Evolutionary conservation across 352 stramenopile species (phyloP).

Genomic region (Pythium brachiatum): DNA sequence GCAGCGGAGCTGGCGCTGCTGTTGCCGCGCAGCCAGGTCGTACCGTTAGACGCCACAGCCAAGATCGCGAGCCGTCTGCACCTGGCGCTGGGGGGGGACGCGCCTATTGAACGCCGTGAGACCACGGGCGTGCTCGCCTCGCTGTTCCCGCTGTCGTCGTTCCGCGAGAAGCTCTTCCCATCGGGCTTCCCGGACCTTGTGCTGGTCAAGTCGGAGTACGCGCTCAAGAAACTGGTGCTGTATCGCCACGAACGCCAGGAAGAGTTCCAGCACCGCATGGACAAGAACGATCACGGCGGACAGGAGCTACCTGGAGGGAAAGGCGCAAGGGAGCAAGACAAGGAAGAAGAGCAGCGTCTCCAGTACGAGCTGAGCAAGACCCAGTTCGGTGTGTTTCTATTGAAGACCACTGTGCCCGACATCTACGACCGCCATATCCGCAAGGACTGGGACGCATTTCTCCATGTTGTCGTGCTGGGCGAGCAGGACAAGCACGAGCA

Average conservation of each 20-base stretch:
- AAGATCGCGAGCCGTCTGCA: constrained; percentile 49
- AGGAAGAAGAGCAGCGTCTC: constrained; percentile 11
- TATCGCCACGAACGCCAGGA: constrained; percentile 55
- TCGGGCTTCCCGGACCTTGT: constrained; percentile 56
- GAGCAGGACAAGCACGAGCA: constrained; percentile 57
- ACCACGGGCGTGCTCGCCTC: constrained; percentile 31
- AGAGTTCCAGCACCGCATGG: constrained; percentile 35
- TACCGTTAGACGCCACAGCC: constrained; percentile 23
- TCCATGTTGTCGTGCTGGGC: constrained; percentile 58
- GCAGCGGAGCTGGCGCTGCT: constrained; percentile 50
- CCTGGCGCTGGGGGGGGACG: constrained; percentile 31
- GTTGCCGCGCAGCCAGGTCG: constrained; percentile 52
- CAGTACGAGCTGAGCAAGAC: constrained; percentile 36
- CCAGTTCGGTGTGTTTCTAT: constrained; percentile 58
- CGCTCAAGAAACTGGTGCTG: constrained; percentile 47
- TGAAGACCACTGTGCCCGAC: constrained; percentile 58
- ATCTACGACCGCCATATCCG: constrained; percentile 54
- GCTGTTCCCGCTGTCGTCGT: constrained; percentile 37
- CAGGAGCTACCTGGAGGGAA: constrained; percentile 1
- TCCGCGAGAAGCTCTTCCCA: constrained; percentile 25
- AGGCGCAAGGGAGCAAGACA: constrained; percentile 5
- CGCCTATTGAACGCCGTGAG: constrained; percentile 6
- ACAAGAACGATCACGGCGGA: constrained; percentile 19
- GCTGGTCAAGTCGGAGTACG: constrained; percentile 64
- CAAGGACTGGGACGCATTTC: constrained; percentile 74